phyloP scores from a whole-genome alignment of 2,329 filamentous ascomycete genomes.

The Colletotrichum horii region DNA sequence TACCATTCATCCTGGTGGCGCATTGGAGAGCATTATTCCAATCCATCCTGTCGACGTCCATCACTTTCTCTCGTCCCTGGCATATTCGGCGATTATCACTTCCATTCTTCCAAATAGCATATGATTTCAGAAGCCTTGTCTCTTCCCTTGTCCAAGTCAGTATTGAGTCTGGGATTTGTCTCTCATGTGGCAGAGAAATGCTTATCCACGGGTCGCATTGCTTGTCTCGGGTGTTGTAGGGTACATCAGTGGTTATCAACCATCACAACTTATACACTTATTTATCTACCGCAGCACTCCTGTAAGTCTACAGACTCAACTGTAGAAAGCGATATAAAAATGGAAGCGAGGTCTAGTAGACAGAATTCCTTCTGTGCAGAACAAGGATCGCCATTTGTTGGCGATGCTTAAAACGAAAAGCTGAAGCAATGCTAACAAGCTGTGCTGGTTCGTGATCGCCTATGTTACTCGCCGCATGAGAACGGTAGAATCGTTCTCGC shows the following conservation, averaged over 20 bases:
- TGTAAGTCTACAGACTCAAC: not conserved
- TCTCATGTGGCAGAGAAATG: not conserved
- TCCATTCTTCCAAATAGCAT: not conserved
- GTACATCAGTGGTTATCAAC: rapidly evolving
- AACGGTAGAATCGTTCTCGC: not conserved
- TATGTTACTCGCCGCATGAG: not conserved
- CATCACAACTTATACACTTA: not conserved
- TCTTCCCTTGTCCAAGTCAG: not conserved
- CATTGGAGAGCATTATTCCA: not conserved
- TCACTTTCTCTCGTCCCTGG: not conserved
- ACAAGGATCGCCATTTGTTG: too few relatives aligned
- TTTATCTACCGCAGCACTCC: not conserved
- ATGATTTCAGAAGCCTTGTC: too few relatives aligned
- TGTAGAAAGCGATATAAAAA: not conserved
- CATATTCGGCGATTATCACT: not conserved
- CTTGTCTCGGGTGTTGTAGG: not conserved
- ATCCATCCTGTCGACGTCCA: rapidly evolving
- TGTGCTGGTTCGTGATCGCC: not conserved
- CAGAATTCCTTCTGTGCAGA: not conserved
- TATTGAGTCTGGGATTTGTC: not conserved
- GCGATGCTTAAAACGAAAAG: not conserved
- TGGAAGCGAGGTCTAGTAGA: not conserved
- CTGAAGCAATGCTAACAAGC: not conserved
- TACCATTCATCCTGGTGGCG: not conserved
- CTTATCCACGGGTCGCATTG: not conserved